Evolutionary conservation across 192 early-diverging fungal species (phyloP).

Genomic region (Coemansia sp.): DNA sequence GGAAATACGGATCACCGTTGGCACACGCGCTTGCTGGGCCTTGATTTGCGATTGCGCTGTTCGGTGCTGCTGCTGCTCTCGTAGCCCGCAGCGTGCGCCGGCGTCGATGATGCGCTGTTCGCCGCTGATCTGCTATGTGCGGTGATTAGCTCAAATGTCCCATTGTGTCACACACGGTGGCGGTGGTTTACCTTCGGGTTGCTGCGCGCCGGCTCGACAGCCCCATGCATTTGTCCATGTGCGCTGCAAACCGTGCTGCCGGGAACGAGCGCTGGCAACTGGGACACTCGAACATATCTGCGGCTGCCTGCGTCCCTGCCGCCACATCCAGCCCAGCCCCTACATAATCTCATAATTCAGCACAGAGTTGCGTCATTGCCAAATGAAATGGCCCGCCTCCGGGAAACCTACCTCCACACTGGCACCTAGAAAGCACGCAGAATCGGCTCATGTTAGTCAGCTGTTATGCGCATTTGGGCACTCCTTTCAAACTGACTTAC

Average conservation of each 20-base stretch:
- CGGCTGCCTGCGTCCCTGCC: conserved; percentile 26
- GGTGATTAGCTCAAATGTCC: not conserved
- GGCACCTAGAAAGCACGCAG: conserved; percentile 49
- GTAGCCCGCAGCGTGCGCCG: conserved; percentile 29
- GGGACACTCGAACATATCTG: conserved; percentile 70
- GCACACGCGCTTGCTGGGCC: conserved; percentile 6
- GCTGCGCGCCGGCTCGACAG: conserved; percentile 55
- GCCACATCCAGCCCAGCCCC: conserved; percentile 4
- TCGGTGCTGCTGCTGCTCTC: conserved; percentile 46
- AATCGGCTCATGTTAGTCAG: not conserved
- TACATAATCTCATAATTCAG: not conserved
- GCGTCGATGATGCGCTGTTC: conserved; percentile 44
- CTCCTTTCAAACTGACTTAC: conserved; percentile 47
- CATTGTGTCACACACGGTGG: too few relatives aligned
- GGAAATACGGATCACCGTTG: not conserved
- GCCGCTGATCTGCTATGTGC: conserved; percentile 17
- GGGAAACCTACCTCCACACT: conserved; percentile 34
- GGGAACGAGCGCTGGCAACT: conserved; percentile 76
- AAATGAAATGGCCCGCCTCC: not conserved
- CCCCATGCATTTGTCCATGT: conserved; percentile 91
- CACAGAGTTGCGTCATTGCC: too few relatives aligned
- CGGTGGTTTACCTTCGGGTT: conserved; percentile 39
- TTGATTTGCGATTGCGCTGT: conserved; percentile 24
- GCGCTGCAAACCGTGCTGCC: conserved; percentile 83
- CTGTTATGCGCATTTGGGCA: not conserved